Base-by-base conservation (phyloP, 768 basidiomycete species). In the Phaeolepiota aurea region DNA sequence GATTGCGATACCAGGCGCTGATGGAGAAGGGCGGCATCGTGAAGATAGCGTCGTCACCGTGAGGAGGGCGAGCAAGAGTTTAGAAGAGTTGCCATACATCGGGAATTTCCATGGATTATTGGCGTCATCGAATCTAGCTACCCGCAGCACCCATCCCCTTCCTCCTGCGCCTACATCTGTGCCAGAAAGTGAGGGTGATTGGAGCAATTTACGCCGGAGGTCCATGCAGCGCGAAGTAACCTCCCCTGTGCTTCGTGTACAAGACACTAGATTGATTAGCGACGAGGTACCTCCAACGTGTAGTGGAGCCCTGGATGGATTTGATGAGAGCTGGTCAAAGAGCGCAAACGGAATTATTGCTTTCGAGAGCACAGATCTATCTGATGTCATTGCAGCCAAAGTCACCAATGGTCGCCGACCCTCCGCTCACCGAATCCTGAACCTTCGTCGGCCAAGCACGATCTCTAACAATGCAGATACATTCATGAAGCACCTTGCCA, bases 11-110 rank as follows among this genome's bases (percentile, higher is more conserved):
- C 73, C 78, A 13, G 68, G 64, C 13, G 52, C 56, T 3, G 48
- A 47, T 19, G 48, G 45, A 7, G 49, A 54, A 23, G 52, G 57
- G 36, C 67, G 75, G 22, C 69, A 74, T 41, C 65, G 77, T 32
- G 82, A 82, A 52, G 73, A 70, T 42, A 79, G 75, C 50, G 53
- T 75, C 23, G 64, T 68, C 30, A 80, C 78, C 9, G 53, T 78
- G n/a, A 71, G 79, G 40, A 66, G 79, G 14, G 71, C 72, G 15
- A 82, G 79, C 51, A 68, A 72, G 47, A 80, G 77, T 50, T 57
- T 78, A 48, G 77, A 81, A 42, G 74, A 78, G 36, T 60, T 71
- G 31, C 50, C 44, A 3, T 38, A 28, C 19, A 41, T 44, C n/a
- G n/a, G n/a, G 74, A 78, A 36, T 60, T 71, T 32, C 50, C 44